Base-by-base conservation (phyloP, 805 yeast species). In the Brettanomyces sp. region DNA sequence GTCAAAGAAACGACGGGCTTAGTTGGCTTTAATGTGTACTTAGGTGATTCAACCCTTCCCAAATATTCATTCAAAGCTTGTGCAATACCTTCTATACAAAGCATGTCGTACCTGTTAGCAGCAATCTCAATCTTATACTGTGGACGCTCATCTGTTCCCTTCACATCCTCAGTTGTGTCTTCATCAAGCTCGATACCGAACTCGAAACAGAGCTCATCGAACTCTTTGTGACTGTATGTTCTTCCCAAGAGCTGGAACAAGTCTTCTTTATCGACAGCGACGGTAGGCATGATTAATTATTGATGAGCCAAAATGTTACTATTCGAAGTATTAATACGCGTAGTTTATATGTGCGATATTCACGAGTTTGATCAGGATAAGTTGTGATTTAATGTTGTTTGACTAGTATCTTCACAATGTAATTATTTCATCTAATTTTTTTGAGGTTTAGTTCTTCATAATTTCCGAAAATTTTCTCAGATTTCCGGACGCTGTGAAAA, bases 171-270 rank as follows among this genome's bases (percentile, higher is more conserved):
- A 39, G 95, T 85, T 62, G 95, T 88, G 65, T 95, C 98, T 69
- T 95, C 99, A 65, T 93, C 99, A 51, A 93, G 77, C 71, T 93
- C 99, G 55, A 93, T 81, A 58, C 99, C 99, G 57, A 90, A 93
- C 61, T 91, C 95, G 72, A 93, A 93, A 71, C 98, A 93, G 56
- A 93, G 78, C 67, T 90, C 97, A 63, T 93, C 99, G 57, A 93
- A 90, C 62, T 91, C 99, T 57, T 88, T 79, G 54, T 93, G 85
- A 57, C 96, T 77, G 62, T 80, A 80, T 43, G 66, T 61, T 50
- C 71, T 70, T 36, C 76, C 98, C 51, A 93, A 73, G 39, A 87
- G 78, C 60, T 81, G 79, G 72, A 79, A 93, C 52, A 93, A 77
- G 64, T 93, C 98, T 62, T 82, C 85, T 64, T 95, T 90, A 66